phyloP scores from a whole-genome alignment of 169 alveolate species.

The Plasmodium gallinaceum region DNA sequence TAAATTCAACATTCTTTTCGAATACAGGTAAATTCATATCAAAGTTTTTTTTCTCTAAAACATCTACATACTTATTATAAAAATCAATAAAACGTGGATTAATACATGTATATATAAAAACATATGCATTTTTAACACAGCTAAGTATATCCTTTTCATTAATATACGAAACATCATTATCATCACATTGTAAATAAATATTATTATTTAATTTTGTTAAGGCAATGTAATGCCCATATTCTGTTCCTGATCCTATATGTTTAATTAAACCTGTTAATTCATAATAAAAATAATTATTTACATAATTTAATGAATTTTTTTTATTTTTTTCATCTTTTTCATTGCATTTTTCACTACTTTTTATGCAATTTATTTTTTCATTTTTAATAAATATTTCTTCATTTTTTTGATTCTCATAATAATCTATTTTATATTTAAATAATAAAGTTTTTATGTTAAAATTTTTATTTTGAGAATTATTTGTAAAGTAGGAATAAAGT shows the following conservation, averaged over 20 bases:
- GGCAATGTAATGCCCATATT: slow-evolving; percentile 64
- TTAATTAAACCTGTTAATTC: slow-evolving; percentile 69
- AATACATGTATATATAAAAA: slow-evolving; percentile 56
- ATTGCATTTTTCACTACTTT: background rate
- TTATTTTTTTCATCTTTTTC: background rate
- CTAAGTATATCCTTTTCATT: slow-evolving; percentile 35
- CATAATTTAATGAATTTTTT: background rate
- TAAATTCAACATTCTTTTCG: slow-evolving; percentile 62
- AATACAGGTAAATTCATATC: slow-evolving; percentile 56
- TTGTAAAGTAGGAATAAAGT: slow-evolving; percentile 8
- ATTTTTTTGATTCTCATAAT: background rate
- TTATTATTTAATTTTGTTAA: slow-evolving; percentile 62
- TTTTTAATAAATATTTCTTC: no score
- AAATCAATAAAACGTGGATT: slow-evolving; percentile 55
- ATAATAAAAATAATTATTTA: slow-evolving; percentile 20
- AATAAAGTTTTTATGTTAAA: slow-evolving; percentile 17
- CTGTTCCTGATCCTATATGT: slow-evolving; percentile 71
- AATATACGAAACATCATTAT: slow-evolving; percentile 44
- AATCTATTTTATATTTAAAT: slow-evolving; percentile 32
- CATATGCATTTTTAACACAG: slow-evolving; percentile 67
- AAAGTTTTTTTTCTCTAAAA: slow-evolving; percentile 63
- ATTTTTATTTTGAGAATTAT: slow-evolving; percentile 12
- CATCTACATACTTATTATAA: slow-evolving; percentile 59
- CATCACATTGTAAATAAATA: slow-evolving; percentile 66
- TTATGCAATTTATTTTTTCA: background rate